These are phyloP conservation scores for Populus hybrid DNA, from an alignment of 441 rosid genomes.

Conservation along the genomic window DNA sequence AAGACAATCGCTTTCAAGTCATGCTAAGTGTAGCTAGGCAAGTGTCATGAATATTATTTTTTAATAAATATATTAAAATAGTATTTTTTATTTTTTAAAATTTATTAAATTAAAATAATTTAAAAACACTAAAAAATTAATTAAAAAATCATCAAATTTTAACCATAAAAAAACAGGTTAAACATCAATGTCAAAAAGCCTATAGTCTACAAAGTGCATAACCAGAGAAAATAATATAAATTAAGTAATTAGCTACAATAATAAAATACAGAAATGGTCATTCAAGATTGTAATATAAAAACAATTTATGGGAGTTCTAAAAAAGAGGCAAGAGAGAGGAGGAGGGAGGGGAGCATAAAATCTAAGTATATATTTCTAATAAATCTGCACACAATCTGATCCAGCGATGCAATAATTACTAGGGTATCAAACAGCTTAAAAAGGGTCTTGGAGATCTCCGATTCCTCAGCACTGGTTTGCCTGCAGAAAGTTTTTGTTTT, in stretches of 20 bases:
- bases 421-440: slow-evolving; percentile 32
- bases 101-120: no score
- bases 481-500: background rate
- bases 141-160: no score
- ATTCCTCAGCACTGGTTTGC: slow-evolving; percentile 27
- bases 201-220: slow-evolving; percentile 29
- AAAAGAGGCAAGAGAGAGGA: slow-evolving; percentile 28
- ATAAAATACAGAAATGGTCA: background rate
- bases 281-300: slow-evolving; percentile 4
- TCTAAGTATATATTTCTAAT: slow-evolving; percentile 59
- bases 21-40: background rate
- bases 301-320: slow-evolving; percentile 19
- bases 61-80: no score
- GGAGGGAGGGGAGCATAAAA: slow-evolving; percentile 43
- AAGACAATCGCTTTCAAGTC: slow-evolving; percentile 48
- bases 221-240: slow-evolving; percentile 12
- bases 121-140: no score
- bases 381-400: slow-evolving; percentile 77
- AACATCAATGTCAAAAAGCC: no score
- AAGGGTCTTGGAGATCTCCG: slow-evolving; percentile 46
- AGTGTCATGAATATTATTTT: no score
- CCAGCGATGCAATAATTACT: slow-evolving; percentile 88
- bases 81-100: no score
- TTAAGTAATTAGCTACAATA: background rate
- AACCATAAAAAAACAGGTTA: no score